Evolutionary conservation across 441 rosid species (phyloP).

Genomic region (Erodium moschatum): DNA sequence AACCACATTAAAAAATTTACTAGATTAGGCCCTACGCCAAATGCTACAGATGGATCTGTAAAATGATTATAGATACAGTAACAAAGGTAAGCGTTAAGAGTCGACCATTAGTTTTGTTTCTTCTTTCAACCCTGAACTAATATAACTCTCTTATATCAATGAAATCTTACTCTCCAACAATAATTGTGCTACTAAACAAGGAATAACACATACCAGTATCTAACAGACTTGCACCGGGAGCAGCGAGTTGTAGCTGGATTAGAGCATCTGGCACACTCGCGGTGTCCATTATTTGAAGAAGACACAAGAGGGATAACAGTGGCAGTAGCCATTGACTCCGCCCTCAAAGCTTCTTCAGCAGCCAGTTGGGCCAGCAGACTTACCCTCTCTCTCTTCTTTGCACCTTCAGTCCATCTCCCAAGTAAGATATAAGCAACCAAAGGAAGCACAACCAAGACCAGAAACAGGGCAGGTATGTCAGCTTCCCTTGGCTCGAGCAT

Average conservation of each 20-base stretch:
- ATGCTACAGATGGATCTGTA: no score
- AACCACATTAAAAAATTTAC: no score
- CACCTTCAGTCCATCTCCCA: constrained; percentile 75
- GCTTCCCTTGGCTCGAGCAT: constrained; percentile 94
- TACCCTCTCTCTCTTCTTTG: constrained; percentile 51
- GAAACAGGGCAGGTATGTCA: constrained; percentile 61
- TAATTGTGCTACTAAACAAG: no score
- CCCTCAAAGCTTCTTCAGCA: constrained; percentile 65
- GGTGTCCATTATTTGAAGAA: constrained; percentile 35
- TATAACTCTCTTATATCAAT: no score
- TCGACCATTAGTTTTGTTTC: no score
- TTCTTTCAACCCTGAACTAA: no score
- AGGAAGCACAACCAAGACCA: constrained; percentile 79
- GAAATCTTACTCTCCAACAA: no score
- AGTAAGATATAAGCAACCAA: constrained; percentile 58
- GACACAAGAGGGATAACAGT: constrained; percentile 30
- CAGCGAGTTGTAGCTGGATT: constrained; percentile 82
- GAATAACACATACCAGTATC: constrained; percentile 58
- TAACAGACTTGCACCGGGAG: constrained; percentile 74
- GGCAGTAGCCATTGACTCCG: constrained; percentile 40
- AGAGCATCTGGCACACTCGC: constrained; percentile 62
- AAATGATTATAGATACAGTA: no score
- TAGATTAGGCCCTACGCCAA: no score
- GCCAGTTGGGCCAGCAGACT: constrained; percentile 61
- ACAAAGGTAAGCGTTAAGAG: no score